Evolutionary conservation across 306 rosid species (phyloP), one percentile per base, ranked within the genome.

Genomic region (Quercus wislizeni): DNA sequence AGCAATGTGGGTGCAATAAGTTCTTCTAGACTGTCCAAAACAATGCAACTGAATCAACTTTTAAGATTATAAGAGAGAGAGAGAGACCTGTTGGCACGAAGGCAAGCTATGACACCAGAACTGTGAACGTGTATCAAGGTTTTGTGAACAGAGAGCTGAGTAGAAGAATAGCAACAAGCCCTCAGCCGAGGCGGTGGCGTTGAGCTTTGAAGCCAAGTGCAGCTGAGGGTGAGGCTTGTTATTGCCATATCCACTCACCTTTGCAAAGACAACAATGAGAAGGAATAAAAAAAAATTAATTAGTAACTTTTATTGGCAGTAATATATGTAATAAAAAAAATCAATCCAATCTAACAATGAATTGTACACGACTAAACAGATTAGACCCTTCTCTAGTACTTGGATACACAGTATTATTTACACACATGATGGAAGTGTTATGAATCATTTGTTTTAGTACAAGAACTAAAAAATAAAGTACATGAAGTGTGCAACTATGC

Each of bases 21-120:
- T 74, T 58, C 61, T 46, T 74, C 69, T 57, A 70, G 5, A 82
- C 58, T 33, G n/a, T 33, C 73, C 27, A 71, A 59, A 73, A 73
- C 18, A 75, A 63, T 71, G 78, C 10, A 80, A 33, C 3, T 18
- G 54, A 78, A 63, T 80, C 75, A 20, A 55, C 21, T 30, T 69
- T 30, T 54, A 56, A 21, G 63, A 74, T 71, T 21, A 78, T 9
- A 38, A 12, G 76, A 78, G 63, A 54, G 27, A 25, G 54, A 68
- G n/a, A 21, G 30, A 20, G 18, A 91, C 98, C 92, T 92, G 73
- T 76, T 89, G 78, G 94, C 93, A 9, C 97, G 90, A 81, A 94
- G 97, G 83, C 98, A 94, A 54, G 98, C 98, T n/a, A 94, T 88
- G 83, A 94, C 87, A 76, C 94, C 94, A 54, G 94, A 91, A 82